Percentiles rank a stretch among this genome's conserved stretches.
These are phyloP conservation scores for Podospora anserina DNA, from an alignment of 495 filamentous ascomycete species.

Conservation along the genomic window DNA sequence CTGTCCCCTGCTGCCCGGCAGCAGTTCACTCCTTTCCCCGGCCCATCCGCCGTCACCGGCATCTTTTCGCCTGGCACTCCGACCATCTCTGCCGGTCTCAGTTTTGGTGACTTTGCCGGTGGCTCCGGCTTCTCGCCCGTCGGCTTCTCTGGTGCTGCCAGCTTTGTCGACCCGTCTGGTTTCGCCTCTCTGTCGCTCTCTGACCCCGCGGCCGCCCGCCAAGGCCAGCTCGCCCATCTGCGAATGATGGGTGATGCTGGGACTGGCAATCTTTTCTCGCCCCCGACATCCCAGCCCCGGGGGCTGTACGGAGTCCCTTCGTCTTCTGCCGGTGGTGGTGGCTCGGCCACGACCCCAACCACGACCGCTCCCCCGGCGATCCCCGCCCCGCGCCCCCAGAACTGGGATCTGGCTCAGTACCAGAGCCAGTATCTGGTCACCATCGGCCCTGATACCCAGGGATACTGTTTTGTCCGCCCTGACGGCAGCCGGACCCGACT, in stretches of 20 bases:
- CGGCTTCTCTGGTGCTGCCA: background rate
- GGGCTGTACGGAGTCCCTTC: background rate
- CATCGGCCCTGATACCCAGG: constrained; percentile 11
- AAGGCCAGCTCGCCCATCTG: background rate
- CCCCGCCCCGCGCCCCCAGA: background rate
- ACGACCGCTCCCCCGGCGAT: background rate
- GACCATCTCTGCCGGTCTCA: background rate
- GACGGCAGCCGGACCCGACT: constrained; percentile 60
- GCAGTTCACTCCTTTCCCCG: background rate
- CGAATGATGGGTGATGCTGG: too few relatives aligned
- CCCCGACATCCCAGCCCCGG: background rate
- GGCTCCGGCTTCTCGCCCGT: background rate
- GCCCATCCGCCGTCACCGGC: background rate
- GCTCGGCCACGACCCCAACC: background rate
- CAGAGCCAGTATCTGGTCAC: constrained; percentile 1
- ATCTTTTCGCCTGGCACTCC: background rate
- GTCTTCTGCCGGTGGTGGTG: background rate
- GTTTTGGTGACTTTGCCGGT: background rate
- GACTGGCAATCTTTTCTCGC: background rate
- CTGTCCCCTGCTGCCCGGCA: background rate
- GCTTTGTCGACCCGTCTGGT: background rate
- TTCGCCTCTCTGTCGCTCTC: background rate
- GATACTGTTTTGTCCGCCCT: constrained; percentile 56
- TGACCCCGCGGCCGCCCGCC: background rate
- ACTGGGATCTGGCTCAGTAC: background rate